Evolutionary conservation across 495 filamentous ascomycete genomes (phyloP).

Genomic region (Penicillium robsamsonii): DNA sequence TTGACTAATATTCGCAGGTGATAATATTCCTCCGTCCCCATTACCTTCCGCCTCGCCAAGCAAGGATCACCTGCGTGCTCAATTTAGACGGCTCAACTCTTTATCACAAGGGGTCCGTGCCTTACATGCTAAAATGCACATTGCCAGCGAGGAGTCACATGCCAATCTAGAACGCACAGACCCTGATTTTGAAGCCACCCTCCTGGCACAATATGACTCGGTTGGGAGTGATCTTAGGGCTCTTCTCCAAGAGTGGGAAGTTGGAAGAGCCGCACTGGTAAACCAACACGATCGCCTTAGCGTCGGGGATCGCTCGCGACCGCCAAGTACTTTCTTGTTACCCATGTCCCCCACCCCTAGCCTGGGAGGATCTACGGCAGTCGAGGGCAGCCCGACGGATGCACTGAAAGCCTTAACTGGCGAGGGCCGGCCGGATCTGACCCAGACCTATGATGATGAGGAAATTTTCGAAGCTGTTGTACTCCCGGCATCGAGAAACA

Average conservation of each 20-base stretch:
- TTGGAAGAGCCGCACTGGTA: constrained; percentile 72
- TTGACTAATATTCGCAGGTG: constrained; percentile 35
- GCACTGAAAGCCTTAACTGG: constrained; percentile 75
- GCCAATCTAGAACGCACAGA: constrained; percentile 71
- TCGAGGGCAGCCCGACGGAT: constrained; percentile 75
- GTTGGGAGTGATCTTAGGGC: constrained; percentile 83
- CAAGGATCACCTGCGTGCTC: constrained; percentile 76
- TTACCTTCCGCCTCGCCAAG: constrained; percentile 68
- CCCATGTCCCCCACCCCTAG: constrained; percentile 79
- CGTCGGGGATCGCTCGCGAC: constrained; percentile 60
- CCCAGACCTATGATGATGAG: constrained; percentile 49
- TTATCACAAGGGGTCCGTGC: constrained; percentile 88
- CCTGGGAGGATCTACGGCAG: constrained; percentile 78
- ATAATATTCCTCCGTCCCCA: constrained; percentile 59
- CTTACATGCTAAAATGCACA: constrained; percentile 91
- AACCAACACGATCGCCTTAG: constrained; percentile 61
- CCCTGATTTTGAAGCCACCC: constrained; percentile 63
- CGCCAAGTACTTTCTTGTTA: constrained; percentile 63
- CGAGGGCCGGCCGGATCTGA: constrained; percentile 41
- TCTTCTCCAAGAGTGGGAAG: constrained; percentile 88
- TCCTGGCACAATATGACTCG: constrained; percentile 89
- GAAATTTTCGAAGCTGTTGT: constrained; percentile 92
- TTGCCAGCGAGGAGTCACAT: constrained; percentile 86
- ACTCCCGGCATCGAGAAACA: constrained; percentile 56
- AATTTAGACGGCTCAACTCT: constrained; percentile 79